Evolutionary conservation across 225 moss, liverwort and hornwort genomes (phyloP), one percentile per base, ranked within the genome.

Genomic region (Takakia lepidozioides): DNA sequence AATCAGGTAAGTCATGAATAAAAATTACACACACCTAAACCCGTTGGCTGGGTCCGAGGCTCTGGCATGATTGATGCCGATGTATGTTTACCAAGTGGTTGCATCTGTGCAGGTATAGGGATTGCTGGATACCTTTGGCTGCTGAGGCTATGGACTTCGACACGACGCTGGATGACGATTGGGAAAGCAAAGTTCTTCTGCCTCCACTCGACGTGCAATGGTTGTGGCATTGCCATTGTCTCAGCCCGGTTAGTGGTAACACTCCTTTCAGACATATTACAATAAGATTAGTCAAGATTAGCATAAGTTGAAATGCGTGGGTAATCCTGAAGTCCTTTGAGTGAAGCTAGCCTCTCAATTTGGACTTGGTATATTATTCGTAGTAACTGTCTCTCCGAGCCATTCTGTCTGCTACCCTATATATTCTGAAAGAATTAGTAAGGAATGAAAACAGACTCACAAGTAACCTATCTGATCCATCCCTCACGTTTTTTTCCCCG

Each of bases 151-250:
- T 58, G 44, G 63, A 62, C 52, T 69, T 59, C 14, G 62, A 19
- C 42, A 53, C 32, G 38, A 39, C 25, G 36, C 21, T 24, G 3
- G 68, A 65, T 34, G 23, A 35, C 17, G 46, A 58, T 25, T 34
- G 26, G 34, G 59, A 23, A 29, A 59, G 70, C 2, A 5, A 5
- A 28, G 51, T 60, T 58, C 76, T 89, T 57, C 72, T 89, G 28
- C 93, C 93, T 51, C 78, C 93, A 4, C 57, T 95, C 13, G 93
- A 89, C 46, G 78, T 86, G 29, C 83, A 72, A 58, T 95, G 89
- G 89, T 83, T 95, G 60, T 95, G 93, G 93, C 93, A 95, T 56
- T 89, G 89, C 55, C 93, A 95, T 65, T 74, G 82, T 55, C 81
- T 95, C 30, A 79, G 81, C 34, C 93, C 93, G 83, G 86, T 93